Base-by-base conservation (phyloP, 176 grass and related monocot genomes). In the Cenchrus fungigraminus region DNA sequence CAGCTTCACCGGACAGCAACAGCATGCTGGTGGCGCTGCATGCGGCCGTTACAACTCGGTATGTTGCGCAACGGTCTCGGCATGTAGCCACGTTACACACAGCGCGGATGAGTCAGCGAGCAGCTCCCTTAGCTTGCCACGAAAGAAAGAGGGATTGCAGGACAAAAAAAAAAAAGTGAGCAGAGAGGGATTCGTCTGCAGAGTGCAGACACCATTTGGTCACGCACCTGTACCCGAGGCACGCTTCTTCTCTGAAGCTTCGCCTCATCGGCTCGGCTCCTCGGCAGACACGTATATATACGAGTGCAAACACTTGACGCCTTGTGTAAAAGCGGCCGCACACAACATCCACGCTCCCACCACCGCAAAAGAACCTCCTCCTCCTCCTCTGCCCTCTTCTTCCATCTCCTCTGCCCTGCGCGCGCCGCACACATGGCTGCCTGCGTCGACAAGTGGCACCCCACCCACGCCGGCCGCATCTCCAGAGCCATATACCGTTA, bases 361-460 rank as follows among this genome's bases (percentile, higher is more conserved):
- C 70, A 69, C 62, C 44, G 25, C 25, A 25, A 25, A 60, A 66
- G 16, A 52, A 20, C 83, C 47, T 1, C 59, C 16, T 45, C 67
- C 10, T 29, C 79, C 34, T 4, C 79, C 17, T 45, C 66, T 16
- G 20, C 79, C 28, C 4, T 74, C 51, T 8, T 45, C 6, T 8
- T 45, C 3, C 44, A 5, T 45, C 44, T 13, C 78, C n/a, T 19
- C 46, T 28, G 11, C 46, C 53, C 53, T 45, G 25, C n/a, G 46
- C 70, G 12, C 15, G 43, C 65, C 0, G 14, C 51, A 58, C 47
- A 20, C 69, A 97, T 97, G 94, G 91, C 89, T 22, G 77, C 94
- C 80, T 97, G 94, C 61, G 94, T 96, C 61, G 88, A 93, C 74
- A 96, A 96, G 76, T 91, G 88, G 88, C 84, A 51, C 0, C 73